Conservation (phyloP, 2,329 filamentous ascomycete species). For the Colletotrichum cuscutae region DNA sequence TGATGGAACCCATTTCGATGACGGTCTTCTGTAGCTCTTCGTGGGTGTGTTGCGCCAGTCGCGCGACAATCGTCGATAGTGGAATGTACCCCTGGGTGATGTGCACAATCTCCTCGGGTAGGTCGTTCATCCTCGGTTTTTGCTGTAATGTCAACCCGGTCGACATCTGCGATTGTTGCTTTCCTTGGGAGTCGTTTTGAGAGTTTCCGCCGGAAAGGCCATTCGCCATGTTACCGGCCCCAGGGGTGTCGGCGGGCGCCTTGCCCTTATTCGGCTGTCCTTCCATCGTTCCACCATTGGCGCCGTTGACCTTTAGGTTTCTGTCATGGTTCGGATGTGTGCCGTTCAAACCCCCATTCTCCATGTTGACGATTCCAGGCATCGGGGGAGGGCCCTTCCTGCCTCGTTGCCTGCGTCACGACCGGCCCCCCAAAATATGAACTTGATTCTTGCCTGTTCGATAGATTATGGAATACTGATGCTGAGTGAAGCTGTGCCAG, state of each 20-base stretch:
- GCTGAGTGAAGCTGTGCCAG: neutral
- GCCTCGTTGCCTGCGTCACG: constrained; percentile 32
- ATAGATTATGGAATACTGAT: neutral
- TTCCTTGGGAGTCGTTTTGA: constrained; percentile 35
- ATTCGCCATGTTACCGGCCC: constrained; percentile 38
- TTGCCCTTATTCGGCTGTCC: constrained; percentile 47
- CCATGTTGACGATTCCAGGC: constrained; percentile 66
- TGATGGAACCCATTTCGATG: constrained; percentile 74
- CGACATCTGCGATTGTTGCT: constrained; percentile 30
- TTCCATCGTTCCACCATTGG: constrained; percentile 49
- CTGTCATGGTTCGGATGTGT: constrained; percentile 66
- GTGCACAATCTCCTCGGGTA: constrained; percentile 73
- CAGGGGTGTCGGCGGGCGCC: constrained; percentile 36
- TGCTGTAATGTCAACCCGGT: constrained; percentile 28
- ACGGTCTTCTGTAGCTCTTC: constrained; percentile 80
- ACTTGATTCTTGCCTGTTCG: neutral
- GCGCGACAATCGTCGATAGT: constrained; percentile 77
- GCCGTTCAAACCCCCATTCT: constrained; percentile 63
- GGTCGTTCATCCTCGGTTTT: constrained; percentile 59
- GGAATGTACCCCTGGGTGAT: constrained; percentile 82
- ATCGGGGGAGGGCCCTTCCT: constrained; percentile 46
- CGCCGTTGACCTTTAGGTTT: constrained; percentile 55
- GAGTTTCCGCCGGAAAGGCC: constrained; percentile 31
- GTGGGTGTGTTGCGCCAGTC: constrained; percentile 86
- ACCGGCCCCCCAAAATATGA: constrained; percentile 24